A percentile compares a stretch with the other conserved stretches of the same genome.
These are phyloP conservation scores for Lentinula sp. DNA, from an alignment of 768 basidiomycete species.

Conservation along the genomic window DNA sequence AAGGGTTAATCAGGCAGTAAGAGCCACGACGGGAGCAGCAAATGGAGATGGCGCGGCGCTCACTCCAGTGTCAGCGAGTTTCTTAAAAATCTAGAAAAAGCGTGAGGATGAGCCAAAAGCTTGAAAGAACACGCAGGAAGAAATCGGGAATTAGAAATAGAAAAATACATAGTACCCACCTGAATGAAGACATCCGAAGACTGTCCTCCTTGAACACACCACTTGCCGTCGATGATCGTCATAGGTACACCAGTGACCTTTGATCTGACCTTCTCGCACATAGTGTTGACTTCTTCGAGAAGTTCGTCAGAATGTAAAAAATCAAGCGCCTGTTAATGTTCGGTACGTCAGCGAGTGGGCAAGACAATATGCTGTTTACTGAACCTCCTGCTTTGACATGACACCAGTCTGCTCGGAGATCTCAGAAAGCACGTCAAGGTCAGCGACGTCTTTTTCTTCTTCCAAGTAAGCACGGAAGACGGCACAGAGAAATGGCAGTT, in stretches of 20 bases:
- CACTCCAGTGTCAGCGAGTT: slow-evolving; percentile 33
- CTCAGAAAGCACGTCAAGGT: slow-evolving; percentile 51
- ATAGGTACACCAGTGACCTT: slow-evolving; percentile 76
- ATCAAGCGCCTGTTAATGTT: slow-evolving; percentile 39
- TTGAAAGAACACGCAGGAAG: not conserved
- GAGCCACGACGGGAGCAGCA: slow-evolving; percentile 25
- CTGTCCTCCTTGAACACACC: slow-evolving; percentile 73
- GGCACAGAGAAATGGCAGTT: slow-evolving; percentile 47
- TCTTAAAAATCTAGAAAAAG: slow-evolving; percentile 36
- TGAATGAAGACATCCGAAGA: slow-evolving; percentile 64
- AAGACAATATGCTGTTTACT: slow-evolving; percentile 14
- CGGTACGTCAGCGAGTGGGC: slow-evolving; percentile 8
- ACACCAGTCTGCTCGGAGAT: slow-evolving; percentile 49
- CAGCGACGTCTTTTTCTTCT: slow-evolving; percentile 56
- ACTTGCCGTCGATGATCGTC: slow-evolving; percentile 72
- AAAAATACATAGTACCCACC: slow-evolving; percentile 27
- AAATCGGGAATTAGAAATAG: not conserved
- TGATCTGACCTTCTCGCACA: slow-evolving; percentile 54
- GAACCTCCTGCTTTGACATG: slow-evolving; percentile 56
- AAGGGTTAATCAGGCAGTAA: slow-evolving; percentile 5
- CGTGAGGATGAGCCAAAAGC: slow-evolving; percentile 3
- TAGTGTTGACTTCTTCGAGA: slow-evolving; percentile 54
- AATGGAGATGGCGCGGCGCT: slow-evolving; percentile 28
- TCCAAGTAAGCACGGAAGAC: slow-evolving; percentile 67
- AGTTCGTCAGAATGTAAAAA: slow-evolving; percentile 67